phyloP scores from a whole-genome alignment of 805 yeast genomes.

The Ogataea angusta region DNA sequence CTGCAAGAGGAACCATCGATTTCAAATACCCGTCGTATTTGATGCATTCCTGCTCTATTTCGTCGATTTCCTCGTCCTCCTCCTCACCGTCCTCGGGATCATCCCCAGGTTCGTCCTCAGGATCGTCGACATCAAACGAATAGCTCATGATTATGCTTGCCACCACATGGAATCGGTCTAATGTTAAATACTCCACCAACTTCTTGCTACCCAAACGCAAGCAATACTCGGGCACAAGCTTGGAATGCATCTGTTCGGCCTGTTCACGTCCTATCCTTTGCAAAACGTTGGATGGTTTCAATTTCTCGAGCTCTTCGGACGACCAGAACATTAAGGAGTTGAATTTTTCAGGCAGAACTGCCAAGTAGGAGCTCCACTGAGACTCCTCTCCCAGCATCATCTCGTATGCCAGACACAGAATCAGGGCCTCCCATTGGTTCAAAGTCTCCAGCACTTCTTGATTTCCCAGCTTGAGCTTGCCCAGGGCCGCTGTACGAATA shows the following conservation, averaged over 20 bases:
- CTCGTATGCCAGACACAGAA: slow-evolving; percentile 66
- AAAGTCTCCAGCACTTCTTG: slow-evolving; percentile 38
- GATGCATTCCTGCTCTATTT: slow-evolving; percentile 24
- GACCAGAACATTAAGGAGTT: slow-evolving; percentile 80
- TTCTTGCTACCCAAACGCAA: slow-evolving; percentile 34
- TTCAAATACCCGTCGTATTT: slow-evolving; percentile 44
- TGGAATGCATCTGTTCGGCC: slow-evolving; percentile 59
- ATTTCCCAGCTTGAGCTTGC: slow-evolving; percentile 32
- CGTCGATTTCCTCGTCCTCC: slow-evolving; percentile 28
- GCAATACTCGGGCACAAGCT: slow-evolving; percentile 40
- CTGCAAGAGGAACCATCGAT: slow-evolving; percentile 93
- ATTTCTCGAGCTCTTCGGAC: slow-evolving; percentile 49
- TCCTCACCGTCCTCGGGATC: slow-evolving; percentile 25
- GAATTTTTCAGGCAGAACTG: slow-evolving; percentile 63
- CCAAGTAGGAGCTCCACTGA: slow-evolving; percentile 68
- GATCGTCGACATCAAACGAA: slow-evolving; percentile 75
- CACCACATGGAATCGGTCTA: slow-evolving; percentile 62
- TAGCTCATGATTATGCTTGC: slow-evolving; percentile 87
- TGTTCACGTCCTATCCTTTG: slow-evolving; percentile 66
- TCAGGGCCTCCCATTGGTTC: slow-evolving; percentile 76
- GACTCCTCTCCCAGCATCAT: slow-evolving; percentile 43
- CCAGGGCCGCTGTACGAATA: slow-evolving; percentile 52
- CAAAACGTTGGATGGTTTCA: slow-evolving; percentile 70
- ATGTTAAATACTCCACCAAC: slow-evolving; percentile 36
- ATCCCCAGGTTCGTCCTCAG: slow-evolving; percentile 21